A percentile compares a stretch with the other conserved stretches of the same genome.
Conservation (phyloP, 345 rosid genomes). For the Theobroma cacao region DNA sequence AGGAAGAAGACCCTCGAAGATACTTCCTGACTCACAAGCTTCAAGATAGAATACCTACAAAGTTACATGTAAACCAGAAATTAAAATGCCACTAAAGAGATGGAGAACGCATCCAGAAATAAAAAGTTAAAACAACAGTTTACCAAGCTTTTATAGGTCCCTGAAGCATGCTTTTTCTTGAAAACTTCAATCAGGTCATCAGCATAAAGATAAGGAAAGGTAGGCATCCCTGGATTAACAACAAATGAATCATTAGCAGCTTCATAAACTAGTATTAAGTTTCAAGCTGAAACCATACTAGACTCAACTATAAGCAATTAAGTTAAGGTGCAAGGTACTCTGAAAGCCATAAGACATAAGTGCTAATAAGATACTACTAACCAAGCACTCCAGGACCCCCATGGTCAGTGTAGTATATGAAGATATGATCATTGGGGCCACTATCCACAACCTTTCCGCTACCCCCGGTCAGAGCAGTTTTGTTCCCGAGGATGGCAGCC, state of each 20-base stretch:
- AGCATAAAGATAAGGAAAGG: conserved; percentile 76
- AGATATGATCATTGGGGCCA: conserved; percentile 90
- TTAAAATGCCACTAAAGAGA: background rate
- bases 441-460: conserved; percentile 92
- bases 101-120: background rate
- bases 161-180: conserved; percentile 77
- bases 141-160: conserved; percentile 86
- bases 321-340: background rate
- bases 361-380: conserved; percentile 36
- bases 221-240: conserved; percentile 85
- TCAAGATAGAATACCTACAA: conserved; percentile 94
- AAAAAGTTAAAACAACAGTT: background rate
- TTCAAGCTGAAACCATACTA: background rate
- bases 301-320: background rate
- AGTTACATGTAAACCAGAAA: conserved; percentile 12
- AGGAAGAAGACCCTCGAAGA: conserved; percentile 96
- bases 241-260: conserved; percentile 5
- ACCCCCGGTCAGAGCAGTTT: conserved; percentile 74
- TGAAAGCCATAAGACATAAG: background rate
- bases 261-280: background rate
- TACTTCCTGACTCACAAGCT: conserved; percentile 99
- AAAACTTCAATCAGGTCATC: conserved; percentile 67
- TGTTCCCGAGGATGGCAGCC: conserved; percentile 83
- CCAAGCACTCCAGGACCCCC: conserved; percentile 98
- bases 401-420: conserved; percentile 80